phyloP scores from a whole-genome alignment of 2,329 filamentous ascomycete species.

The Rhynchosporium graminicola region DNA sequence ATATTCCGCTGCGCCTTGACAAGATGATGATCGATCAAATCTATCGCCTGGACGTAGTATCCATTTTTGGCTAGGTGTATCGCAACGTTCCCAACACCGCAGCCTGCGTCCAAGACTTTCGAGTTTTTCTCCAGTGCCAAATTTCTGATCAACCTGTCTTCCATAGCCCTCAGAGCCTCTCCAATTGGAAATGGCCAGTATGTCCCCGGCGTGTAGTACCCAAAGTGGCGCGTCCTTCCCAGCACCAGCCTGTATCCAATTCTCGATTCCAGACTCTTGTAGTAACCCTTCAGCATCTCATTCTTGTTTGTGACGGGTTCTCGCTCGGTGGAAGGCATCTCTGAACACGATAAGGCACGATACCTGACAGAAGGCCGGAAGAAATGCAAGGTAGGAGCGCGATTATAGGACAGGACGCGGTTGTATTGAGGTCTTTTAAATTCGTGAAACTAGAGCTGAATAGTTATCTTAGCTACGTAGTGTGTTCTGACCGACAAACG shows the following conservation, averaged over 20 bases:
- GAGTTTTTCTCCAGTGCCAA: conserved; percentile 45
- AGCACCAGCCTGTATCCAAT: conserved; percentile 48
- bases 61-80: conserved; percentile 48
- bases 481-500: not conserved
- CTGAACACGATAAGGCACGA: not conserved
- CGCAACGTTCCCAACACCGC: conserved; percentile 52
- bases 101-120: conserved; percentile 54
- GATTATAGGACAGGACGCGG: not conserved
- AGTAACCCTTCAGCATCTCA: conserved; percentile 47
- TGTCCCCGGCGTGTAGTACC: conserved; percentile 48
- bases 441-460: not conserved
- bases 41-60: conserved; percentile 49
- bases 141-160: conserved; percentile 47
- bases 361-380: not conserved
- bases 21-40: conserved; percentile 52
- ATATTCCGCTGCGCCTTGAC: conserved; percentile 47
- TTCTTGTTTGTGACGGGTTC: conserved; percentile 44
- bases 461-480: not conserved
- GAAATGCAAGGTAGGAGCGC: not conserved
- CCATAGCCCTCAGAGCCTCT: conserved; percentile 49
- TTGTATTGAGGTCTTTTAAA: not conserved
- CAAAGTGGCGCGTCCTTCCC: conserved; percentile 52
- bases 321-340: conserved; percentile 24
- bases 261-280: conserved; percentile 48
- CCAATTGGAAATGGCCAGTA: conserved; percentile 52